Conservation (phyloP, 768 basidiomycete species). For the Collybia sp. region DNA sequence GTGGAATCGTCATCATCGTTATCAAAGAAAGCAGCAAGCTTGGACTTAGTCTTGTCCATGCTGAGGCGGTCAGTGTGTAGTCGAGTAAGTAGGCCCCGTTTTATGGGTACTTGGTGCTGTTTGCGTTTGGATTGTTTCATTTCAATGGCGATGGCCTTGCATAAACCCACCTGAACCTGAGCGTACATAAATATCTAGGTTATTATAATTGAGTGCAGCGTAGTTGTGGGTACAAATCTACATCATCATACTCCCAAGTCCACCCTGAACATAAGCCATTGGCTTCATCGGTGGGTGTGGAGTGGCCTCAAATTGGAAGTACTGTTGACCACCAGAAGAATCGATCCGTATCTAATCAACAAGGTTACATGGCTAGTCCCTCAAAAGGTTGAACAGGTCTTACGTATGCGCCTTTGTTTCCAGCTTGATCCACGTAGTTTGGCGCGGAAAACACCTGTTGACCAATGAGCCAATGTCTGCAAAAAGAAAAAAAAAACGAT, state of each 20-base stretch:
- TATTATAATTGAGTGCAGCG: too few relatives aligned
- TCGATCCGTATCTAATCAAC: conserved; percentile 74
- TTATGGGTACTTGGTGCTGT: too few relatives aligned
- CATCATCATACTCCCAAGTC: conserved; percentile 69
- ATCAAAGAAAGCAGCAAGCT: conserved; percentile 79
- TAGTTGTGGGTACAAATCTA: conserved; percentile 13
- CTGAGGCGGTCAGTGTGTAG: too few relatives aligned
- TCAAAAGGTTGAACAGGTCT: conserved; percentile 20
- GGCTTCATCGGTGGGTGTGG: conserved; percentile 89
- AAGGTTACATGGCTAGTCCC: conserved; percentile 3
- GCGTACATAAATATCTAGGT: too few relatives aligned
- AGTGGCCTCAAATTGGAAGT: conserved; percentile 79
- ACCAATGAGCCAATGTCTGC: conserved; percentile 2
- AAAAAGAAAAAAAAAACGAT: conserved; percentile 10
- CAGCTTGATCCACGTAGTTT: conserved; percentile 89
- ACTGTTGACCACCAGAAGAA: conserved; percentile 64
- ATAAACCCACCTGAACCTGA: too few relatives aligned
- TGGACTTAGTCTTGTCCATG: conserved; percentile 68
- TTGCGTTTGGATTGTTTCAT: too few relatives aligned
- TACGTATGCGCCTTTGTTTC: conserved; percentile 91
- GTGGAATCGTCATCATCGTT: conserved; percentile 81
- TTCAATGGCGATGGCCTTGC: too few relatives aligned
- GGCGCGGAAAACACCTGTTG: conserved; percentile 87
- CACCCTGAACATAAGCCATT: conserved; percentile 82
- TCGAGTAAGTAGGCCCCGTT: too few relatives aligned